Conservation (phyloP, 75 land plant genomes). For the Cupressus sempervirens region DNA sequence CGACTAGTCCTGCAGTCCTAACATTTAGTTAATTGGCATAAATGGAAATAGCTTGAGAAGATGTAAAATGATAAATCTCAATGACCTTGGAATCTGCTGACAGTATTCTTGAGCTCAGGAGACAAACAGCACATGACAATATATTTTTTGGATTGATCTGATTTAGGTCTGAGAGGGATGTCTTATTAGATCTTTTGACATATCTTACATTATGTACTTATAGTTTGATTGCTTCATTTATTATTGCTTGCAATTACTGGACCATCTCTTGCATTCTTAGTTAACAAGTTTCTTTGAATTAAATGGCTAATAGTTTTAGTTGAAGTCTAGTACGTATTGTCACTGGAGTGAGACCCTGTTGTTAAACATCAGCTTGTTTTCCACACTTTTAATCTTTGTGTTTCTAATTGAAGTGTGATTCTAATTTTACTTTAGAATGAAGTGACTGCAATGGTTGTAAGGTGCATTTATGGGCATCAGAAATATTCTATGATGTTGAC, state of each 20-base stretch:
- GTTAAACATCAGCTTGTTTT: background rate
- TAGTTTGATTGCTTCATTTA: background rate
- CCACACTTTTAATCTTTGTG: too few species aligned
- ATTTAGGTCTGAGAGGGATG: background rate
- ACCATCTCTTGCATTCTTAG: background rate
- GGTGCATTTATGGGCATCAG: background rate
- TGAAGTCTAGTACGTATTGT: background rate
- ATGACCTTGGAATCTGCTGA: background rate
- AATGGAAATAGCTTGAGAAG: background rate
- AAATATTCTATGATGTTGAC: conserved; percentile 1
- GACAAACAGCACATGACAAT: background rate
- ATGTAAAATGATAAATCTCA: background rate
- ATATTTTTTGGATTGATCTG: background rate
- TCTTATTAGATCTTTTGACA: background rate
- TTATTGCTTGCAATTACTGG: background rate
- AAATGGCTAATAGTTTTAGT: background rate
- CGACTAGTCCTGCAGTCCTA: too few species aligned
- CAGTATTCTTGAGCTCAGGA: background rate
- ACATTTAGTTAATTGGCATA: background rate
- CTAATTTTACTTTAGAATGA: background rate
- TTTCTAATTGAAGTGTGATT: background rate
- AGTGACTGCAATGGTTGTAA: background rate
- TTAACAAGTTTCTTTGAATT: background rate
- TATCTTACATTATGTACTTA: background rate
- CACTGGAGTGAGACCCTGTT: background rate